Percentiles rank a stretch among this genome's conserved stretches.
Conservation (phyloP, 2,329 filamentous ascomycete genomes). For the Pseudogymnoascus destructans region DNA sequence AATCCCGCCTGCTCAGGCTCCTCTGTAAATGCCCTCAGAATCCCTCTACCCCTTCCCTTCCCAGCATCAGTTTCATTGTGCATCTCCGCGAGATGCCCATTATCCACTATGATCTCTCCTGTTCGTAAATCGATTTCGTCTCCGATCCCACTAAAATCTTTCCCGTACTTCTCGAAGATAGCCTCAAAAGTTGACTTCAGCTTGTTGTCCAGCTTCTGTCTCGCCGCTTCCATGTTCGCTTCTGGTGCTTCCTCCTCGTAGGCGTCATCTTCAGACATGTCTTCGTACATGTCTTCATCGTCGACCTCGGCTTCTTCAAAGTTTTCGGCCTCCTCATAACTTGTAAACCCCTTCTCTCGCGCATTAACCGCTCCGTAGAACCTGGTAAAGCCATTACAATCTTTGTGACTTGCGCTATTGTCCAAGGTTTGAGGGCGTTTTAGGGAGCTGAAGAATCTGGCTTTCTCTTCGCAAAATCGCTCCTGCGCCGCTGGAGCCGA, state of each 20-base stretch:
- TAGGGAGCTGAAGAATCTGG: neutral
- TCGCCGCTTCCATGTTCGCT: constrained; percentile 46
- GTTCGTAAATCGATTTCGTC: constrained; percentile 83
- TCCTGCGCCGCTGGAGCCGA: neutral
- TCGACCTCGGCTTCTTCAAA: neutral
- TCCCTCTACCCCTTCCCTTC: constrained; percentile 15
- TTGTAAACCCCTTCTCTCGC: neutral
- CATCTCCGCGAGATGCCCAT: constrained; percentile 67
- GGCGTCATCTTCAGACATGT: constrained; percentile 37
- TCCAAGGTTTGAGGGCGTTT: neutral
- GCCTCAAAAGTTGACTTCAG: constrained; percentile 75
- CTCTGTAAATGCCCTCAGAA: constrained; percentile 14
- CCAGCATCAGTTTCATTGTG: constrained; percentile 40
- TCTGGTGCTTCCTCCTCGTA: constrained; percentile 38
- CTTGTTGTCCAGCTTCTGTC: constrained; percentile 53
- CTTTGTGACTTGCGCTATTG: neutral
- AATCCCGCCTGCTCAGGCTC: constrained; percentile 15
- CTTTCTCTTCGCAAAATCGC: neutral
- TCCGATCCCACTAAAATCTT: constrained; percentile 67
- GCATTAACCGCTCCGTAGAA: neutral
- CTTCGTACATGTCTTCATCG: constrained; percentile 17
- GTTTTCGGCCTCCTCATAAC: neutral
- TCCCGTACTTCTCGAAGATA: constrained; percentile 80
- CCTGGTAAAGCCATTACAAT: neutral
- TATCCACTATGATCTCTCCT: constrained; percentile 70